A percentile compares a stretch with the other conserved stretches of the same genome.
Conservation (phyloP, 2,329 filamentous ascomycete genomes). For the Fusarium mexicanum region DNA sequence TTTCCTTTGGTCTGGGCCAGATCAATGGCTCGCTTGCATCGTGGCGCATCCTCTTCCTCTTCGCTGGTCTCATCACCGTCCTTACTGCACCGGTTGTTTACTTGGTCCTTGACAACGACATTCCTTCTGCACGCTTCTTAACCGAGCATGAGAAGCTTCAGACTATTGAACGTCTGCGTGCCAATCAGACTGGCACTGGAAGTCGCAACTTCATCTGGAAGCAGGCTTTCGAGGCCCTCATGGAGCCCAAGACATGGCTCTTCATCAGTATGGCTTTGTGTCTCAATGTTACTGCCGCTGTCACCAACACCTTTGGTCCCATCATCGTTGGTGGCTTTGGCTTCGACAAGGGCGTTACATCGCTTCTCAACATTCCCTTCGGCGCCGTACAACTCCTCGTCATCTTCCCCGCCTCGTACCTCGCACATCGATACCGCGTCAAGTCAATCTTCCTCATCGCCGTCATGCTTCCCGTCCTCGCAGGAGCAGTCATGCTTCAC, state of each 20-base stretch:
- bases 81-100: slow-evolving; percentile 66
- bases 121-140: slow-evolving; percentile 65
- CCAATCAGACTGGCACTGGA: slow-evolving; percentile 80
- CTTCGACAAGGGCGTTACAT: slow-evolving; percentile 66
- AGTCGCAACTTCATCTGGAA: slow-evolving; percentile 74
- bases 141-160: slow-evolving; percentile 72
- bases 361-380: slow-evolving; percentile 74
- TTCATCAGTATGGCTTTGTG: slow-evolving; percentile 69
- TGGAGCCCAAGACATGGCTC: slow-evolving; percentile 65
- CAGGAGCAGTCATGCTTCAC: slow-evolving; percentile 67
- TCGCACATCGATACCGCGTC: slow-evolving; percentile 64
- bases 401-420: slow-evolving; percentile 67
- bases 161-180: slow-evolving; percentile 75
- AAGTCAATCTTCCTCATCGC: slow-evolving; percentile 65
- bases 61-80: slow-evolving; percentile 69
- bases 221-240: slow-evolving; percentile 65
- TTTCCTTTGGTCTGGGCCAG: slow-evolving; percentile 67
- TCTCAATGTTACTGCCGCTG: slow-evolving; percentile 71
- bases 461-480: slow-evolving; percentile 68
- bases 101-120: slow-evolving; percentile 68
- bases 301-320: slow-evolving; percentile 72
- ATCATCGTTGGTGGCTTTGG: slow-evolving; percentile 70
- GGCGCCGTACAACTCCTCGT: slow-evolving; percentile 68
- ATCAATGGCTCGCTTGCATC: slow-evolving; percentile 51
- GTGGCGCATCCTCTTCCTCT: slow-evolving; percentile 66